Conservation (phyloP, 1,139 yeast genomes). For the Pichia sp. region DNA sequence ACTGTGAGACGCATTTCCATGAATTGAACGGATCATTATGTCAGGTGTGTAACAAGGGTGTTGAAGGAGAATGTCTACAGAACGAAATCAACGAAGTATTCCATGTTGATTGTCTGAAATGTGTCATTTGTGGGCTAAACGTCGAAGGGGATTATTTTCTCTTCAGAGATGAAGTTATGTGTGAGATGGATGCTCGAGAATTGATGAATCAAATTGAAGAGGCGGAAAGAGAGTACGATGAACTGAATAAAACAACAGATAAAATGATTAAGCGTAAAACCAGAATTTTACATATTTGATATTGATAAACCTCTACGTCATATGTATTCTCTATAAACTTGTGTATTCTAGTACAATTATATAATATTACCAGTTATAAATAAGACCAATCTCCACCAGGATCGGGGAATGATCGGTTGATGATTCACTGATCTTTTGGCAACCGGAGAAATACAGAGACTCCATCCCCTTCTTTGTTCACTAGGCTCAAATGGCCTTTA, state of each 20-base stretch:
- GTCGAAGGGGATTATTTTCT: slow-evolving; percentile 51
- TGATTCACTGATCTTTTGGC: no score
- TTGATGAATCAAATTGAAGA: slow-evolving; percentile 11
- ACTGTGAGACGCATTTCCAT: slow-evolving; percentile 80
- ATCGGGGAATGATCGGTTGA: no score
- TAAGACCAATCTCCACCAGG: no score
- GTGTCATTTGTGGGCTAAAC: slow-evolving; percentile 39
- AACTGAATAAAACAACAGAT: slow-evolving; percentile 6
- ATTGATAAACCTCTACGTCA: neutral
- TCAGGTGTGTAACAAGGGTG: slow-evolving; percentile 59
- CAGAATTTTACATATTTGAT: slow-evolving; percentile 20
- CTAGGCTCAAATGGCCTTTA: slow-evolving; percentile 16
- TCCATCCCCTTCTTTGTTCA: slow-evolving; percentile 17
- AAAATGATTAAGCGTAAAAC: slow-evolving; percentile 24
- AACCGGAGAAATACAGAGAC: slow-evolving; percentile 17
- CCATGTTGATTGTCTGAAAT: slow-evolving; percentile 56
- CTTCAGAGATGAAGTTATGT: slow-evolving; percentile 40
- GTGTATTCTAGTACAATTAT: no score
- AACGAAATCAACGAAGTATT: slow-evolving; percentile 60
- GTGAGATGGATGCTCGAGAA: slow-evolving; percentile 34
- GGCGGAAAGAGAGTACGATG: slow-evolving; percentile 8
- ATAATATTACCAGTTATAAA: no score
- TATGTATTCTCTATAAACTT: neutral
- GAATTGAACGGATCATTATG: slow-evolving; percentile 68
- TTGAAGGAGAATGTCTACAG: slow-evolving; percentile 88